A percentile compares a stretch with the other conserved stretches of the same genome.
phyloP scores from a whole-genome alignment of 257 asterid genomes.

The Plantago elongata region DNA sequence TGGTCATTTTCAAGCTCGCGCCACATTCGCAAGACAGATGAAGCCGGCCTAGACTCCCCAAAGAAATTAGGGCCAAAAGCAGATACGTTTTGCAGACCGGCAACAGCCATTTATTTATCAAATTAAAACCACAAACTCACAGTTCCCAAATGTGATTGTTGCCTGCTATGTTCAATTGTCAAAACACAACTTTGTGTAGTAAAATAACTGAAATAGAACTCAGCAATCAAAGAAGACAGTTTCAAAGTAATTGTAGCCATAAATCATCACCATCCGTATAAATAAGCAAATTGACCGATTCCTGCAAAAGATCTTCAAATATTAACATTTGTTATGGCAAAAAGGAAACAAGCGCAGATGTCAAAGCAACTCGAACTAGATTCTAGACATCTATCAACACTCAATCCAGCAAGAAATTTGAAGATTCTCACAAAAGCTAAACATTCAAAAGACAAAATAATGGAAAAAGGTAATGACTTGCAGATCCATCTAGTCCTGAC shows the following conservation, averaged over 20 bases:
- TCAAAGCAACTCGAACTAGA: slow-evolving; percentile 19
- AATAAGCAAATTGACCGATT: slow-evolving; percentile 9
- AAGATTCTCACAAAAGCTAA: slow-evolving; percentile 21
- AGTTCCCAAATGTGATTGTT: slow-evolving; percentile 14
- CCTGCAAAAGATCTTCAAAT: slow-evolving; percentile 23
- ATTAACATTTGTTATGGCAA: neutral
- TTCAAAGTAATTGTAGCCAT: slow-evolving; percentile 10
- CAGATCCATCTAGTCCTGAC: slow-evolving; percentile 50
- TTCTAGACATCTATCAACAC: slow-evolving; percentile 13
- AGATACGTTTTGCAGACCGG: slow-evolving; percentile 59
- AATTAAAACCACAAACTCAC: neutral
- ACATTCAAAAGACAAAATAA: slow-evolving; percentile 24
- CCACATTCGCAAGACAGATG: slow-evolving; percentile 85
- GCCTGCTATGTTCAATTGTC: slow-evolving; percentile 22
- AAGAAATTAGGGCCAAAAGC: slow-evolving; percentile 43
- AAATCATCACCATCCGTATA: slow-evolving; percentile 13
- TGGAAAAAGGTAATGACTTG: slow-evolving; percentile 31
- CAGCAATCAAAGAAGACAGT: slow-evolving; percentile 12
- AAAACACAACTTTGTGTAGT: slow-evolving; percentile 14
- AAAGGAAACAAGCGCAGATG: slow-evolving; percentile 13
- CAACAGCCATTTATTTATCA: slow-evolving; percentile 63
- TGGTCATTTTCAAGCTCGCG: slow-evolving; percentile 75
- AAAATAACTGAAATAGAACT: slow-evolving; percentile 16
- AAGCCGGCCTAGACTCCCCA: slow-evolving; percentile 50
- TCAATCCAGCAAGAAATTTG: slow-evolving; percentile 25